Conservation (phyloP, 371 early-diverging fungal species). For the Fennellomyces sp. region DNA sequence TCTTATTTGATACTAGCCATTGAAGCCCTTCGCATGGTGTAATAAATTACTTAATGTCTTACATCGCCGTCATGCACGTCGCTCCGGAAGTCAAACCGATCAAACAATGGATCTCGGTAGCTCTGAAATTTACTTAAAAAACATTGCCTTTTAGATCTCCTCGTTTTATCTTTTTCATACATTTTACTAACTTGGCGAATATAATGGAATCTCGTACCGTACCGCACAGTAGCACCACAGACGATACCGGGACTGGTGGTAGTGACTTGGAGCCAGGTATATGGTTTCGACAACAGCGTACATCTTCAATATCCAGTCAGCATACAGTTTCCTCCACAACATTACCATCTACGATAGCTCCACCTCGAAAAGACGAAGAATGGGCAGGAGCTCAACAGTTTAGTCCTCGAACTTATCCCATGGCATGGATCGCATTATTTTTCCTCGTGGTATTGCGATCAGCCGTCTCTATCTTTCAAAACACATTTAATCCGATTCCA, state of each 20-base stretch:
- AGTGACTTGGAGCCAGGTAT: neutral
- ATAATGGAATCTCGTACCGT: too few species aligned
- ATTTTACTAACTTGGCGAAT: neutral
- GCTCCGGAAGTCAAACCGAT: neutral
- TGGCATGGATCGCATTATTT: constrained; percentile 40
- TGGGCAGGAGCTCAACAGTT: neutral
- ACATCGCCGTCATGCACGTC: neutral
- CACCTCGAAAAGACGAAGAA: neutral
- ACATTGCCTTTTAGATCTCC: neutral
- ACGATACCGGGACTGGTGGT: neutral
- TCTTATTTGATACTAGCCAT: too few species aligned
- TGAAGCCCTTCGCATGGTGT: too few species aligned
- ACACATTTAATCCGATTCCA: constrained; percentile 46
- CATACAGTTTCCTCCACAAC: neutral
- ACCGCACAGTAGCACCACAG: too few species aligned
- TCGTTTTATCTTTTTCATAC: neutral
- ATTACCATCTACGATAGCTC: neutral
- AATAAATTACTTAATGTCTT: neutral
- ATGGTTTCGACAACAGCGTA: constrained; percentile 2
- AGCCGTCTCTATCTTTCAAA: constrained; percentile 36
- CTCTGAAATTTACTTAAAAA: neutral
- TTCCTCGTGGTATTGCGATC: constrained; percentile 32
- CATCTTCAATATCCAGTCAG: neutral
- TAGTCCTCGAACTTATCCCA: constrained; percentile 22
- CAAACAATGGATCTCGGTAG: neutral